These are phyloP conservation scores for Abrus precatorius DNA, from an alignment of 306 rosid genomes.

Conservation along the genomic window DNA sequence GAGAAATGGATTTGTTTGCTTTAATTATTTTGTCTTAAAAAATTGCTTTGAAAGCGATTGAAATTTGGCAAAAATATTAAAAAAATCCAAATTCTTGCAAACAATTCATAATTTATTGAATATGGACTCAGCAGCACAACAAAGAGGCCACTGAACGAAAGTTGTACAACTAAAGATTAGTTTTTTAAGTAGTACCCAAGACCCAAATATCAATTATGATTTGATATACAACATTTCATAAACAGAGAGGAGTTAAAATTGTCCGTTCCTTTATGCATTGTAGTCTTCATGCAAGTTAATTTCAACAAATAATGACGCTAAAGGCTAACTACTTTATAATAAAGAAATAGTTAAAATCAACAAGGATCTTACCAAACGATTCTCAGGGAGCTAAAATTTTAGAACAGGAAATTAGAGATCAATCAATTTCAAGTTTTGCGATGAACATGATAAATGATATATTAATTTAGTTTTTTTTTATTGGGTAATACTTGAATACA, in stretches of 20 bases:
- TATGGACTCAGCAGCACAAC: slow-evolving; percentile 29
- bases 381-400: background rate
- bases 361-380: background rate
- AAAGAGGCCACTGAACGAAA: background rate
- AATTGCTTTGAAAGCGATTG: background rate
- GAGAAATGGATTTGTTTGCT: background rate
- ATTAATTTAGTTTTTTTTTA: background rate
- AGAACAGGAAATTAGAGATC: too few relatives aligned
- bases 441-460: background rate
- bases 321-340: background rate
- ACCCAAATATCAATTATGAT: background rate
- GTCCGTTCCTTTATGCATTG: background rate
- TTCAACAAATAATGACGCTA: background rate
- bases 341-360: background rate
- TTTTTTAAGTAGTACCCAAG: too few relatives aligned
- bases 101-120: background rate
- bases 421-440: background rate
- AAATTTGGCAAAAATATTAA: background rate
- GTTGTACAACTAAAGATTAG: background rate
- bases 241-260: background rate
- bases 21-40: background rate
- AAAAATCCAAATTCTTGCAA: background rate
- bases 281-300: slow-evolving; percentile 3
- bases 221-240: background rate
- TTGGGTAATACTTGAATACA: background rate